Base-by-base conservation (phyloP, 1,139 yeast species). In the Nadsonia starkeyi-henricii region DNA sequence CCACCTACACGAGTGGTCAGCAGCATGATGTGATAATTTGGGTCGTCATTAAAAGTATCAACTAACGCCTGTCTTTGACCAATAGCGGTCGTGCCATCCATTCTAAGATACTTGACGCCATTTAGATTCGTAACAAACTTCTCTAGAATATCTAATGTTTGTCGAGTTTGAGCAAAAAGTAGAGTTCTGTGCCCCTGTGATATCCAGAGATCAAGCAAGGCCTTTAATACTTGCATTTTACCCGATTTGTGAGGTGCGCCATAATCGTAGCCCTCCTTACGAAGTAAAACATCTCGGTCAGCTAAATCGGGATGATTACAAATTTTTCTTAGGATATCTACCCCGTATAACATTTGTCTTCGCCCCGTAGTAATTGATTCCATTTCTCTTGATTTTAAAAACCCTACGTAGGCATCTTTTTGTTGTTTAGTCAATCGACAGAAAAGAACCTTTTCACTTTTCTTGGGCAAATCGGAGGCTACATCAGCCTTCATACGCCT, bases 1-100 rank as follows among this genome's bases (percentile, higher is more conserved):
- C 98, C 98, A 23, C 98, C 98, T 2, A 91, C 98, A 59, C 91
- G 77, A 0, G 98, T 91, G 0, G 98, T 91, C 44, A 91, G 68
- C 30, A 91, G 65, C 61, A 91, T 93, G 1, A 91, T 75, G 48
- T 74, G 69, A 52, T 77, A 75, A 19, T 67, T 62, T 1, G 74
- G 67, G 54, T 81, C 79, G 13, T 68, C 71, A 60, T 91, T 91
- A 64, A 88, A 91, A 13, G 70, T 59, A 61, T 89, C 96, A 20
- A 91, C 96, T 51, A 91, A 69, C 20, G 64, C 65, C 60, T 91
- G 98, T 23, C 99, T 68, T 41, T 68, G 73, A 0, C 77, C 74
- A 50, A 91, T 88, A 0, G 86, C 81, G 0, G 98, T 91, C 0
- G 89, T 71, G 0, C 99, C 99, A 63, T 93, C 97, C 99, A 91